Evolutionary conservation across 75 land plant genomes (phyloP).

Genomic region (Cunninghamia lanceolata): DNA sequence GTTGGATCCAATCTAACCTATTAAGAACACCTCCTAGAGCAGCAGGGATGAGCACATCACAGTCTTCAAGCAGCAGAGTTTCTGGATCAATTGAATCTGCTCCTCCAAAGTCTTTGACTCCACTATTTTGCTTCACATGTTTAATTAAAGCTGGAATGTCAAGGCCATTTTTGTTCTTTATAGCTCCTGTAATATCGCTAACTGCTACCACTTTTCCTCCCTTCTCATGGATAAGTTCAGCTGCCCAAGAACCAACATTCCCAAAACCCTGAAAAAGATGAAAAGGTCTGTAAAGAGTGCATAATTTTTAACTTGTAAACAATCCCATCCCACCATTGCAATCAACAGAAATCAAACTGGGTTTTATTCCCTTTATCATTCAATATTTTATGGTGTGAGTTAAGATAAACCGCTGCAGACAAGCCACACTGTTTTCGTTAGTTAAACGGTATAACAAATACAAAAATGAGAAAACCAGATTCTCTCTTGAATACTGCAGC

Average conservation of each 20-base stretch:
- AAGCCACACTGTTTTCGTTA: background rate
- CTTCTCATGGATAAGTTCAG: constrained; percentile 59
- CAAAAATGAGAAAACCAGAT: background rate
- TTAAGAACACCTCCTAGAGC: constrained; percentile 82
- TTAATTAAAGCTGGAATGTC: constrained; percentile 54
- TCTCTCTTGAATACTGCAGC: background rate
- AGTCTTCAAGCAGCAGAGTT: constrained; percentile 56
- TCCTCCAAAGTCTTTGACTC: constrained; percentile 46
- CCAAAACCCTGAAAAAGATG: constrained; percentile 61
- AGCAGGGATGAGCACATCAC: constrained; percentile 88
- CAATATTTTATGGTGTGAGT: background rate
- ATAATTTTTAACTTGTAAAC: background rate
- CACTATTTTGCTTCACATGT: constrained; percentile 42
- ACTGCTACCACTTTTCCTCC: constrained; percentile 78
- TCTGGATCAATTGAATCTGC: constrained; percentile 57
- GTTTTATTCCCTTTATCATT: background rate
- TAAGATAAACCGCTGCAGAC: background rate
- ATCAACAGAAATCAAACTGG: background rate
- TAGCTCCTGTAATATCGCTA: constrained; percentile 69
- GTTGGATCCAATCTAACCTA: constrained; percentile 28
- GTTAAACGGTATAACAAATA: background rate
- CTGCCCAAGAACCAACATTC: constrained; percentile 88
- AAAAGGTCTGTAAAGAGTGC: background rate
- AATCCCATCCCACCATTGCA: background rate
- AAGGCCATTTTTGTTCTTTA: constrained; percentile 61